These are phyloP conservation scores for Trifolium fragiferum DNA, from an alignment of 306 rosid genomes.

Conservation along the genomic window DNA sequence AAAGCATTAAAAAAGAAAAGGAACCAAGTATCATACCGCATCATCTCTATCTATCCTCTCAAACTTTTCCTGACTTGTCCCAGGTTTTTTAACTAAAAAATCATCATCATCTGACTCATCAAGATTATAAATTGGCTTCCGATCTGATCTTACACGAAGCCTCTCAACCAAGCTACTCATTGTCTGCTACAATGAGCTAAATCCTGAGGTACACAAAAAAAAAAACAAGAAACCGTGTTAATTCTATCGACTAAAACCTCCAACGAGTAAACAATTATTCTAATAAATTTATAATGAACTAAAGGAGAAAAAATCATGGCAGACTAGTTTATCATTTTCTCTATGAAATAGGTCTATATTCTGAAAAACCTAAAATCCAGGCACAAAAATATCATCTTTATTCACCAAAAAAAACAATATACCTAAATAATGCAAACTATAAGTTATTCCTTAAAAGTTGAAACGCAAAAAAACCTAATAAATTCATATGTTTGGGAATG, in stretches of 20 bases:
- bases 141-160: conserved; percentile 96
- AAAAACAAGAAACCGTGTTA: conserved; percentile 17
- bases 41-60: conserved; percentile 86
- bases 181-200: conserved; percentile 47
- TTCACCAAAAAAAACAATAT: not conserved
- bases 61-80: conserved; percentile 59
- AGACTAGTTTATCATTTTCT: conserved; percentile 27
- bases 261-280: conserved; percentile 12
- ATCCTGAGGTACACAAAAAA: conserved; percentile 31
- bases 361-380: not conserved
- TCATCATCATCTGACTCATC: conserved; percentile 98
- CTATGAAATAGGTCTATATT: not conserved
- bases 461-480: conserved; percentile 8
- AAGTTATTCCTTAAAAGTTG: conserved; percentile 9
- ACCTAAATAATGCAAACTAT: not conserved
- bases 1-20: conserved; percentile 30
- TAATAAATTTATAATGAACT: not conserved
- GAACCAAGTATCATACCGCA: conserved; percentile 59
- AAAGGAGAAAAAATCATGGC: not conserved
- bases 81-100: conserved; percentile 61
- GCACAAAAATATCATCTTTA: not conserved
- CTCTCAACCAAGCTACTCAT: conserved; percentile 99
- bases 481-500: not conserved
- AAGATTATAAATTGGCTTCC: conserved; percentile 81
- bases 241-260: conserved; percentile 24